A percentile compares a stretch with the other conserved stretches of the same genome.
phyloP scores from a whole-genome alignment of 371 early-diverging fungal genomes.

The Circinella minor region DNA sequence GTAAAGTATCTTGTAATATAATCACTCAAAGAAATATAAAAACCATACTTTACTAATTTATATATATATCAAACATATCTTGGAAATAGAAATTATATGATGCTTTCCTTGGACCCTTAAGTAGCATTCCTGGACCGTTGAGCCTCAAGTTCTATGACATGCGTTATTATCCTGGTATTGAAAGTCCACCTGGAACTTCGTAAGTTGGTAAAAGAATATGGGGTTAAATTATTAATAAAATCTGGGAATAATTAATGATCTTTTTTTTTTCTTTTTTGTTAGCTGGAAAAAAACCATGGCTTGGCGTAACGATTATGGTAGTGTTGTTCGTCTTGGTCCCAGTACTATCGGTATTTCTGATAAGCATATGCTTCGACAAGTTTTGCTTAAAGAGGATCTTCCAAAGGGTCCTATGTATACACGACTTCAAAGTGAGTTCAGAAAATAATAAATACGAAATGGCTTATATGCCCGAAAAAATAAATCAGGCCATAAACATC shows the following conservation, averaged over 20 bases:
- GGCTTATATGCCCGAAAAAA: too few species aligned
- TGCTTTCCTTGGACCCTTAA: slow-evolving; percentile 39
- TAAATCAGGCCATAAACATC: too few species aligned
- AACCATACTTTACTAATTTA: too few species aligned
- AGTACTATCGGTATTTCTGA: slow-evolving; percentile 23
- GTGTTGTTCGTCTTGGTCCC: slow-evolving; percentile 24
- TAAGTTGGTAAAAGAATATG: slow-evolving; percentile 8
- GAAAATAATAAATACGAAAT: too few species aligned
- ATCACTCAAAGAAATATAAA: background rate
- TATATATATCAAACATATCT: background rate
- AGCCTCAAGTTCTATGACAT: slow-evolving; percentile 21
- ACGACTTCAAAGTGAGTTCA: slow-evolving; percentile 5
- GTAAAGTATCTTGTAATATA: background rate
- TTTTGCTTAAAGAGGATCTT: slow-evolving; percentile 26
- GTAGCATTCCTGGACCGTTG: slow-evolving; percentile 39
- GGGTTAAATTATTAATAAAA: too few species aligned
- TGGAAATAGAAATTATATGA: slow-evolving; percentile 34
- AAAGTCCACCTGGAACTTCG: slow-evolving; percentile 32
- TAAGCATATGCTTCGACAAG: slow-evolving; percentile 35
- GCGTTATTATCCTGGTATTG: slow-evolving; percentile 16
- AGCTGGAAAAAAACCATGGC: slow-evolving; percentile 13
- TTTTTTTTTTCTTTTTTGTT: background rate
- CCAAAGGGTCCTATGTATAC: slow-evolving; percentile 20
- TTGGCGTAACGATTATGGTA: slow-evolving; percentile 28
- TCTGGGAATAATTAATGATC: too few species aligned